phyloP scores from a whole-genome alignment of 768 basidiomycete genomes.

The Mycena epipterygia region DNA sequence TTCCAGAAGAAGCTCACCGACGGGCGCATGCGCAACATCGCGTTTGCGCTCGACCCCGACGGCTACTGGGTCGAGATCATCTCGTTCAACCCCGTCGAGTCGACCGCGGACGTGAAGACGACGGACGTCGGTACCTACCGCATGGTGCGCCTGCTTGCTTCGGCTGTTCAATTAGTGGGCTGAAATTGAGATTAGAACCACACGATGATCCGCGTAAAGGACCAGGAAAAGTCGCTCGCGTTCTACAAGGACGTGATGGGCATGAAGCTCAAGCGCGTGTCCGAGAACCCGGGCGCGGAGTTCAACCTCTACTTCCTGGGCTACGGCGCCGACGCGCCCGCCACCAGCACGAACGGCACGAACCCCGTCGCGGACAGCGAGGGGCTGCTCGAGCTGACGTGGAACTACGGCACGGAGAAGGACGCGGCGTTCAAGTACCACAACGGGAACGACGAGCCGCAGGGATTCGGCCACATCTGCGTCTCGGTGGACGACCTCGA shows the following conservation, averaged over 20 bases:
- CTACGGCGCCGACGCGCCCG: conserved; percentile 61
- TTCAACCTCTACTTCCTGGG: conserved; percentile 92
- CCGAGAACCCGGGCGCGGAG: conserved; percentile 58
- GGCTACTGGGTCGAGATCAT: conserved; percentile 59
- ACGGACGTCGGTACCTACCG: conserved; percentile 26
- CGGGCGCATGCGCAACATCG: conserved; percentile 88
- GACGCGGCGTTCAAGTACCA: conserved; percentile 84
- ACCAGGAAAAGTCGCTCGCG: conserved; percentile 83
- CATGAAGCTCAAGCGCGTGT: conserved; percentile 70
- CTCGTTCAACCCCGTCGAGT: conserved; percentile 34
- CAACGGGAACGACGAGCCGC: conserved; percentile 89
- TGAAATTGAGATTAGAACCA: conserved; percentile 79
- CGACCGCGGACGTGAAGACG: conserved; percentile 8
- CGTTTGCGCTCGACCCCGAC: conserved; percentile 89
- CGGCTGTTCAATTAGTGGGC: not conserved
- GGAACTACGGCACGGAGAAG: conserved; percentile 92
- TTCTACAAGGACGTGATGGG: conserved; percentile 85
- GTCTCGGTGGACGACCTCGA: conserved; percentile 88
- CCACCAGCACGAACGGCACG: conserved; percentile 71
- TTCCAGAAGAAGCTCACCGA: conserved; percentile 93
- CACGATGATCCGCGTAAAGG: conserved; percentile 93
- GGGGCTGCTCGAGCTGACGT: conserved; percentile 85
- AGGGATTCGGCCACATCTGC: conserved; percentile 92
- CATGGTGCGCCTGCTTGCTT: not conserved
- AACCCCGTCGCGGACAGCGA: not conserved